Base-by-base conservation (phyloP, 768 basidiomycete species). In the Lactarius vividus region DNA sequence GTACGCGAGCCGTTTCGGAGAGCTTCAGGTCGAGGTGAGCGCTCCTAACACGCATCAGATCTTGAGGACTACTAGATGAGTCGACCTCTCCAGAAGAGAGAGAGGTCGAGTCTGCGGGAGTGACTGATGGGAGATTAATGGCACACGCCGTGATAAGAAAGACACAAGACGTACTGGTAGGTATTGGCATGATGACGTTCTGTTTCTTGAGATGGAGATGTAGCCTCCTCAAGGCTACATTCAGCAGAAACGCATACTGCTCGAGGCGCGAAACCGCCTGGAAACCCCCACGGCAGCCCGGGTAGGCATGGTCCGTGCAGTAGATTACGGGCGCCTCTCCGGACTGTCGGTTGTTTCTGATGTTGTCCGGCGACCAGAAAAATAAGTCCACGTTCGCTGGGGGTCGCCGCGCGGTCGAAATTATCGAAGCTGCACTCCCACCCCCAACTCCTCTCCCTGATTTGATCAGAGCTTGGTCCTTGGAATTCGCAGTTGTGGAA, bases 241-340 rank as follows among this genome's bases (percentile, higher is more conserved):
- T 98, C 60, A 99, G 80, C 62, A 99, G 78, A 81, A 96, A 99
- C 2, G 96, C 93, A 75, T 96, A 98, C 75, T 99, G 97, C 79
- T 99, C 97, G 69, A 99, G 78, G 63, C 96, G 83, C 66, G 96
- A 94, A 16, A 97, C 97, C 18, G 92, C 83, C 73, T 92, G 91
- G 77, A 98, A 98, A 9, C 95, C 94, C 29, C 77, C 73, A 63
- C 85, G 80, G 72, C 89, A 92, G 18, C 82, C 84, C 31, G 77
- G 71, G 72, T 88, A 86, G 8, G 83, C 86, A 74, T 96, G 95
- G 16, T 89, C 86, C 5, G 81, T 83, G 75, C 96, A 98, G 65
- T 87, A 84, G 68, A 94, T 79, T 33, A 82, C 85, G 23, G 91
- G 91, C 31, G 89, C 84, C 65, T 85, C 84, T 59, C 89, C 89